Percentiles rank a stretch among this genome's conserved stretches.
These are phyloP conservation scores for Moelleriella libera DNA, from an alignment of 2,329 filamentous ascomycete genomes.

Conservation along the genomic window DNA sequence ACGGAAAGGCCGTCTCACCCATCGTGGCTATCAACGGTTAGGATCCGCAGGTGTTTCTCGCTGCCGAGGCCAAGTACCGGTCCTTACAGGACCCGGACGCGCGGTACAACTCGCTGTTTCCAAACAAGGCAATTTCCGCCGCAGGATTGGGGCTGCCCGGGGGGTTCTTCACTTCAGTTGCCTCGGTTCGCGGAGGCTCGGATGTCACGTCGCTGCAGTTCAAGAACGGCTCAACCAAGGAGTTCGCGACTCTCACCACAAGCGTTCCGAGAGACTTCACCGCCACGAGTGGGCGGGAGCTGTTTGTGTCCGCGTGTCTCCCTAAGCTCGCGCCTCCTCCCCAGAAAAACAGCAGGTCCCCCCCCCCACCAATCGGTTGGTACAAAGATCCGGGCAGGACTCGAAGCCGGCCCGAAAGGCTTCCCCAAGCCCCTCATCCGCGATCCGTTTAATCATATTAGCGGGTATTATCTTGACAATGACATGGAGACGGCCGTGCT, in stretches of 20 bases:
- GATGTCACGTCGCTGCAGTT: background rate
- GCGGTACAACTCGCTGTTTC: constrained; percentile 8
- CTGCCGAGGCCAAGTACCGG: background rate
- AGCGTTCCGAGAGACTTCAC: background rate
- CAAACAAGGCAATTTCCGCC: background rate
- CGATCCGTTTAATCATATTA: constrained; percentile 10
- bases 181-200: background rate
- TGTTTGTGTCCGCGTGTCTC: background rate
- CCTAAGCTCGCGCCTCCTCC: no score
- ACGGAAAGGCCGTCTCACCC: constrained; percentile 2
- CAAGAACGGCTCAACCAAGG: constrained; percentile 1
- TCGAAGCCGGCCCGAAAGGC: constrained; percentile 6
- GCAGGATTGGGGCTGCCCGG: background rate
- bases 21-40: constrained; percentile 8
- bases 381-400: background rate
- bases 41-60: constrained; percentile 4
- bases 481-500: constrained; percentile 12
- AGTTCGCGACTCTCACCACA: background rate
- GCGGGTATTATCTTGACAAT: constrained; percentile 15
- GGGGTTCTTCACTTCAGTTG: background rate
- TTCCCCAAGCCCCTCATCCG: constrained; percentile 12
- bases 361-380: no score
- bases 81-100: constrained; percentile 9
- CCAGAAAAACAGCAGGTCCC: no score
- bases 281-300: background rate